Base-by-base conservation (phyloP, 2,329 filamentous ascomycete species). In the Verticillium nonalfalfae region DNA sequence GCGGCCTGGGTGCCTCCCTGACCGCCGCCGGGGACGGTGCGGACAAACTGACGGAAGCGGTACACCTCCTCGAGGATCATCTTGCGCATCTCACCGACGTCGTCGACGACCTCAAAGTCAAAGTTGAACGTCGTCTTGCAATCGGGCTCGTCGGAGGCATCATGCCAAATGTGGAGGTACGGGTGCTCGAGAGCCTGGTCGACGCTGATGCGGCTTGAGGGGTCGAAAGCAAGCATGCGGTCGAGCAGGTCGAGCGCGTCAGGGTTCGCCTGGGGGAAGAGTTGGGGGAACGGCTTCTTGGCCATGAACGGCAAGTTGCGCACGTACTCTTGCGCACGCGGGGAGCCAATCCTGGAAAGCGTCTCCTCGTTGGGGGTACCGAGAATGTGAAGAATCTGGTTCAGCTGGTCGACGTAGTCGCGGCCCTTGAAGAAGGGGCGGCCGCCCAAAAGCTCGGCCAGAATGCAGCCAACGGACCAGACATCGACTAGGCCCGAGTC, bases 341-440 rank as follows among this genome's bases (percentile, higher is more conserved):
- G 93, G 4, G 93, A 97, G 60, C 95, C 95, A 72, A 99, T 99
- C 66, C 95, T 91, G 33, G 87, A 89, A 21, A 99, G 84, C 0
- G 95, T 99, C 74, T 96, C 92, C 76, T 98, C 94, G 72, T 94
- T 96, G 50, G 95, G 95, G 1, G 94, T 99, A 66, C 95, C 95
- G 60, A 99, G 89, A 74, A 96, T 97, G 81, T 98, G 93, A 61
- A 99, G 85, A 72, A 99, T 99, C 79, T 99, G 95, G 83, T 99
- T 99, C 67, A 99, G 87, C 81, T 99, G 95, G 78, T 99, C 95
- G 76, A 99, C 95, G 72, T 99, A 99, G 80, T 99, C 95, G 65
- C 95, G 91, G 62, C 95, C 95, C 80, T 99, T 99, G 85, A 99
- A 98, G 84, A 99, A 99, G 54, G 95, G 95, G 63, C 96, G 90